Percentiles rank a stretch among this genome's conserved stretches.
Conservation (phyloP, 495 filamentous ascomycete species). For the Tuber borchii region DNA sequence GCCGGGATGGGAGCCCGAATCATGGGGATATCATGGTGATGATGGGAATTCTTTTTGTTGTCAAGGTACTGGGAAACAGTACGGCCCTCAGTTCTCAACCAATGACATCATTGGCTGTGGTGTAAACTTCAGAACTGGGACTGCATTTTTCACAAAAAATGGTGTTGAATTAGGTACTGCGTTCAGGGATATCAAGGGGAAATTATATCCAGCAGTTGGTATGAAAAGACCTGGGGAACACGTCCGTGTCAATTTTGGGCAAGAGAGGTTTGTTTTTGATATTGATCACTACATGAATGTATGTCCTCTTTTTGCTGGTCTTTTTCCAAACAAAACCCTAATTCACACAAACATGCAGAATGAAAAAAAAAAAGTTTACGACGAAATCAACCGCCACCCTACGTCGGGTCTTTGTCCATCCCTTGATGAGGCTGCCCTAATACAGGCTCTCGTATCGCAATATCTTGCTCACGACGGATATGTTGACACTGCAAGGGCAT, state of each 20-base stretch:
- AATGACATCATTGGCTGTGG: conserved; percentile 88
- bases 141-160: conserved; percentile 93
- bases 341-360: conserved; percentile 19
- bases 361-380: conserved; percentile 44
- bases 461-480: conserved; percentile 86
- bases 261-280: conserved; percentile 80
- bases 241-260: conserved; percentile 84
- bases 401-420: conserved; percentile 53
- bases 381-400: conserved; percentile 51
- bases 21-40: conserved; percentile 96
- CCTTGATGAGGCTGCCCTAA: conserved; percentile 65
- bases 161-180: conserved; percentile 74
- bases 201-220: conserved; percentile 81
- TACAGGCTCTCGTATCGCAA: conserved; percentile 59
- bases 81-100: conserved; percentile 64
- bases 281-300: conserved; percentile 85
- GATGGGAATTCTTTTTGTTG: conserved; percentile 82
- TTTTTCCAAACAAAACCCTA: background rate
- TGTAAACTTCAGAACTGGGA: conserved; percentile 82
- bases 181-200: conserved; percentile 61
- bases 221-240: conserved; percentile 85
- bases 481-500: conserved; percentile 85
- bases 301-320: conserved; percentile 36
- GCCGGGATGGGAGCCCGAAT: conserved; percentile 91
- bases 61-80: conserved; percentile 65